A percentile compares a stretch with the other conserved stretches of the same genome.
Conservation (phyloP, 805 yeast genomes). For the Torulaspora indica region DNA sequence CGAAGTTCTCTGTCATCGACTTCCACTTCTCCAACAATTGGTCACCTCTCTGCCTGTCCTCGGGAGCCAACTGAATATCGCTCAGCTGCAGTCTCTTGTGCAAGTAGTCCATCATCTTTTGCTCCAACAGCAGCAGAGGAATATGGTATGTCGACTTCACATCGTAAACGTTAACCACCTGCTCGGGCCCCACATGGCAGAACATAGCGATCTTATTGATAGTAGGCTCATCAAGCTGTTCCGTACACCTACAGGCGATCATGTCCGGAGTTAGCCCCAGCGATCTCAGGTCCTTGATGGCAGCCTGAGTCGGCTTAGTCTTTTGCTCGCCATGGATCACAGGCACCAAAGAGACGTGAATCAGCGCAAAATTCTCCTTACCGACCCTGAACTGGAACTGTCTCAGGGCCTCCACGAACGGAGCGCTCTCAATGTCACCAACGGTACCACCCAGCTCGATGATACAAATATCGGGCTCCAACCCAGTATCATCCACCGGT, state of each 20-base stretch:
- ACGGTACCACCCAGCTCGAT: slow-evolving; percentile 98
- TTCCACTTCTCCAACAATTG: slow-evolving; percentile 73
- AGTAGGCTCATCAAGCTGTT: slow-evolving; percentile 74
- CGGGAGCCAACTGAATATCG: slow-evolving; percentile 43
- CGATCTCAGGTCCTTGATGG: slow-evolving; percentile 92
- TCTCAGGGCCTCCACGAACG: slow-evolving; percentile 97
- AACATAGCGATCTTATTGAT: slow-evolving; percentile 96
- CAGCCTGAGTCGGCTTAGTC: slow-evolving; percentile 99
- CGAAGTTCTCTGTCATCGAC: slow-evolving; percentile 70
- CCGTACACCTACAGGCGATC: slow-evolving; percentile 96
- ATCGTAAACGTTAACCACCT: slow-evolving; percentile 94
- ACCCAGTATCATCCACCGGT: slow-evolving; percentile 86
- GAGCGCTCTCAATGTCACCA: slow-evolving; percentile 98
- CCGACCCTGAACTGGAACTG: slow-evolving; percentile 99
- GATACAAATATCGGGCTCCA: slow-evolving; percentile 93
- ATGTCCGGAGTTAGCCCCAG: slow-evolving; percentile 92
- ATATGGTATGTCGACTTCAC: slow-evolving; percentile 97
- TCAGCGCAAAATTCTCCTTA: slow-evolving; percentile 84
- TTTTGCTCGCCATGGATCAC: slow-evolving; percentile 98
- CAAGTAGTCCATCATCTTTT: slow-evolving; percentile 72
- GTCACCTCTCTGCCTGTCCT: slow-evolving; percentile 61
- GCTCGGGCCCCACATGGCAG: slow-evolving; percentile 98
- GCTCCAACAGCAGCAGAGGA: slow-evolving; percentile 84
- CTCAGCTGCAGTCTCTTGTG: slow-evolving; percentile 60
- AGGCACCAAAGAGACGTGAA: slow-evolving; percentile 95